A percentile compares a stretch with the other conserved stretches of the same genome.
phyloP scores from a whole-genome alignment of 2,329 filamentous ascomycete genomes.

The Xylaria multiplex region DNA sequence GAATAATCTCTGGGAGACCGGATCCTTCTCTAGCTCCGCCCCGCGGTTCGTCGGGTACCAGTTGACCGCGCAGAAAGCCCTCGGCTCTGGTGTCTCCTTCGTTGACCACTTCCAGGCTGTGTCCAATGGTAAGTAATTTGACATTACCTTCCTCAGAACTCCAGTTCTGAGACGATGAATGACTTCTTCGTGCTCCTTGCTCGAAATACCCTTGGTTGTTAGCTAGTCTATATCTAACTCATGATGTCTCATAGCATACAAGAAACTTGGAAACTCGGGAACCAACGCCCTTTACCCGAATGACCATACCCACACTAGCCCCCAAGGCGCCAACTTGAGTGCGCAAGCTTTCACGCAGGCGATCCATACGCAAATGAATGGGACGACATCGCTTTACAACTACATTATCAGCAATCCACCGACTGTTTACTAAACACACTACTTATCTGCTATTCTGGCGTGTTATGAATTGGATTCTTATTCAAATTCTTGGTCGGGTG shows the following conservation, averaged over 20 bases:
- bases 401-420: conserved; percentile 38
- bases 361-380: conserved; percentile 42
- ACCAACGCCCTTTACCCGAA: conserved; percentile 63
- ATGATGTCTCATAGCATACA: conserved; percentile 49
- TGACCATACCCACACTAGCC: conserved; percentile 71
- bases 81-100: conserved; percentile 54
- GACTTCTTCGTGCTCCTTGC: neutral
- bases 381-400: conserved; percentile 38
- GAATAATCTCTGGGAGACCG: conserved; percentile 70
- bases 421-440: conserved; percentile 26
- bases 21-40: conserved; percentile 57
- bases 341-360: conserved; percentile 67
- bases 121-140: conserved; percentile 50
- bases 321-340: conserved; percentile 62
- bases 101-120: conserved; percentile 68
- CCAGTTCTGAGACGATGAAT: too few species aligned
- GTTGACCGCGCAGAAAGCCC: conserved; percentile 35
- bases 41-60: conserved; percentile 67
- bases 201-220: neutral
- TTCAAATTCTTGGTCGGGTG: neutral
- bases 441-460: neutral
- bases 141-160: neutral
- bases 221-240: neutral
- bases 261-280: conserved; percentile 56
- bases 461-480: neutral